Evolutionary conservation across 441 rosid genomes (phyloP).

Genomic region (Eutrema salsugineum): DNA sequence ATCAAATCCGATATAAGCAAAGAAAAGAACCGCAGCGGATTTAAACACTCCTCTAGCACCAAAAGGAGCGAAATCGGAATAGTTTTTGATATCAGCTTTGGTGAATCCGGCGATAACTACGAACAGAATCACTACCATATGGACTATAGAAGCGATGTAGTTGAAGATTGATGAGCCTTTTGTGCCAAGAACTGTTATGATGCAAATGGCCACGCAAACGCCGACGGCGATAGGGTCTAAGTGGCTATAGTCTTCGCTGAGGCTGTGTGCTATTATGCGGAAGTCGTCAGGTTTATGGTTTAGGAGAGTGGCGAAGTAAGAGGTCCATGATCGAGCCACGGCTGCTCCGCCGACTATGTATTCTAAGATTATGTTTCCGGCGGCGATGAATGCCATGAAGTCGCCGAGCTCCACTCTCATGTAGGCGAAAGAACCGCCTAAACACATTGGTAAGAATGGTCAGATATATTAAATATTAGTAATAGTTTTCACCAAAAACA

Average conservation of each 20-base stretch:
- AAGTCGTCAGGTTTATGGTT: slow-evolving; percentile 60
- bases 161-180: slow-evolving; percentile 77
- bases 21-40: slow-evolving; percentile 67
- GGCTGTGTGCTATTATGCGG: slow-evolving; percentile 46
- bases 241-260: slow-evolving; percentile 48
- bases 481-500: neutral
- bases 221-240: slow-evolving; percentile 77
- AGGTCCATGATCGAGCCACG: slow-evolving; percentile 86
- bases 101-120: slow-evolving; percentile 59
- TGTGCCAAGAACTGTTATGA: slow-evolving; percentile 63
- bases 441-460: neutral
- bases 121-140: slow-evolving; percentile 53
- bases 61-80: slow-evolving; percentile 35
- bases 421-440: slow-evolving; percentile 90
- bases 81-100: slow-evolving; percentile 56
- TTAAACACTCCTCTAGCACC: slow-evolving; percentile 54
- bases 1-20: slow-evolving; percentile 76
- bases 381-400: slow-evolving; percentile 77
- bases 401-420: slow-evolving; percentile 84
- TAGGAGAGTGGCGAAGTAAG: slow-evolving; percentile 80
- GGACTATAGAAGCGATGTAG: slow-evolving; percentile 63
- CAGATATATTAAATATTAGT: neutral
- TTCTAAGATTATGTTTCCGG: slow-evolving; percentile 77
- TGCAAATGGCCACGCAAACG: slow-evolving; percentile 39
- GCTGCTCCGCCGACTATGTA: slow-evolving; percentile 73